phyloP scores from a whole-genome alignment of 2,329 filamentous ascomycete genomes.

The Talaromyces funiculosus region DNA sequence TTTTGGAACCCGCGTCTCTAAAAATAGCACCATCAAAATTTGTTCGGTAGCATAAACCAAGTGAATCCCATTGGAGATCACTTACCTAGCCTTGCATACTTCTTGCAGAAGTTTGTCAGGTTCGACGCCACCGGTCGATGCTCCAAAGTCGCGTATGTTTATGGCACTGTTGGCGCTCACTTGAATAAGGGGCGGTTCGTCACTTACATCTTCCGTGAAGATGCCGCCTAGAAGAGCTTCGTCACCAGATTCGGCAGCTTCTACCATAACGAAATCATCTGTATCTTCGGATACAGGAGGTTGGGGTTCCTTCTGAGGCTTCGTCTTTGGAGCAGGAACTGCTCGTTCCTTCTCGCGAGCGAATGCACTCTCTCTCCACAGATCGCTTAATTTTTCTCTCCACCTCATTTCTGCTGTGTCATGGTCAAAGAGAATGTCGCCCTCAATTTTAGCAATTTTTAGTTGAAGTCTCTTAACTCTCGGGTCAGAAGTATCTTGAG shows the following conservation, averaged over 20 bases:
- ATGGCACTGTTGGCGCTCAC: conserved; percentile 34
- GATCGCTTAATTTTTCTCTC: conserved; percentile 52
- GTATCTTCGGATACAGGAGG: conserved; percentile 10
- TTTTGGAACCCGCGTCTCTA: conserved; percentile 64
- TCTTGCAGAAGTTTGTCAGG: conserved; percentile 77
- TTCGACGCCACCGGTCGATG: conserved; percentile 70
- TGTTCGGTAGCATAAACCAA: background rate
- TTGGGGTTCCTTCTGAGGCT: conserved; percentile 42
- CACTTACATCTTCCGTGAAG: conserved; percentile 45
- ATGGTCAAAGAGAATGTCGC: conserved; percentile 69
- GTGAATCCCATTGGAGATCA: background rate
- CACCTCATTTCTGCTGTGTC: conserved; percentile 60
- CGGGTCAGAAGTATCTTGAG: conserved; percentile 26
- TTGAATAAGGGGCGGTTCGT: conserved; percentile 39
- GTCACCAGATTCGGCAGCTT: conserved; percentile 37
- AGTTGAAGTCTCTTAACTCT: conserved; percentile 62
- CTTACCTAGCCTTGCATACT: conserved; percentile 70
- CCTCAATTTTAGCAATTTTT: conserved; percentile 71
- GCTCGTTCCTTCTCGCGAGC: conserved; percentile 31
- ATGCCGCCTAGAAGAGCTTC: conserved; percentile 52
- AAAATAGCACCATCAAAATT: background rate
- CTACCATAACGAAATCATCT: conserved; percentile 18
- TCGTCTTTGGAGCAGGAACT: conserved; percentile 13
- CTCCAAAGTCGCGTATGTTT: conserved; percentile 75
- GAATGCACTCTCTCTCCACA: conserved; percentile 56